A percentile compares a stretch with the other conserved stretches of the same genome.
Evolutionary conservation across 2,329 filamentous ascomycete genomes (phyloP).

Genomic region (Phaeoacremonium minimum): DNA sequence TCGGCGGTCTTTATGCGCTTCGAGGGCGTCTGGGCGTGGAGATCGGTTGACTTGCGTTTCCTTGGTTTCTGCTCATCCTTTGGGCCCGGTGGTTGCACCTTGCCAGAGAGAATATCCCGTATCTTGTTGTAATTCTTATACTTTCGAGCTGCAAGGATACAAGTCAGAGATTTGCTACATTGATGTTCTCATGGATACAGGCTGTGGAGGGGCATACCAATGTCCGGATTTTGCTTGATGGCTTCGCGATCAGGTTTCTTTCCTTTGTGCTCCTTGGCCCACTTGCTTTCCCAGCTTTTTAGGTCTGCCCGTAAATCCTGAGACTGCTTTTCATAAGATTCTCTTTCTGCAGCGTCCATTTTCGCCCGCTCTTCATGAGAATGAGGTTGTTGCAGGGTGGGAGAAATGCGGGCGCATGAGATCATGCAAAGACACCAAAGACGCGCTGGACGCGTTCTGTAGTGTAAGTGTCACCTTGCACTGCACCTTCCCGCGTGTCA

Average conservation of each 20-base stretch:
- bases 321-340: slow-evolving; percentile 43
- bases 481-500: too few relatives aligned
- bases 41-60: slow-evolving; percentile 35
- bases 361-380: too few relatives aligned
- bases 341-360: slow-evolving; percentile 45
- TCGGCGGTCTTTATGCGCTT: slow-evolving; percentile 43
- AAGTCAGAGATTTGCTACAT: neutral
- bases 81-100: slow-evolving; percentile 33
- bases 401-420: too few relatives aligned
- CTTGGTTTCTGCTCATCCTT: slow-evolving; percentile 22
- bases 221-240: slow-evolving; percentile 68
- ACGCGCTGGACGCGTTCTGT: too few relatives aligned
- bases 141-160: slow-evolving; percentile 50
- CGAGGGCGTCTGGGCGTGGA: slow-evolving; percentile 39
- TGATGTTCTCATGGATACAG: neutral
- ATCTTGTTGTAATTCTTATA: slow-evolving; percentile 73
- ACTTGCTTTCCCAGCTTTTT: slow-evolving; percentile 71
- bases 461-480: too few relatives aligned
- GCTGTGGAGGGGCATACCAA: slow-evolving; percentile 50
- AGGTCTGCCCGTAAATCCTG: slow-evolving; percentile 61
- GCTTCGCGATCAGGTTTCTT: slow-evolving; percentile 69
- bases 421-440: too few relatives aligned
- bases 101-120: slow-evolving; percentile 54
- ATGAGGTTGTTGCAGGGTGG: too few relatives aligned
- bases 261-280: slow-evolving; percentile 57